These are phyloP conservation scores for Rosa persica DNA, from an alignment of 306 rosid genomes.

Conservation along the genomic window DNA sequence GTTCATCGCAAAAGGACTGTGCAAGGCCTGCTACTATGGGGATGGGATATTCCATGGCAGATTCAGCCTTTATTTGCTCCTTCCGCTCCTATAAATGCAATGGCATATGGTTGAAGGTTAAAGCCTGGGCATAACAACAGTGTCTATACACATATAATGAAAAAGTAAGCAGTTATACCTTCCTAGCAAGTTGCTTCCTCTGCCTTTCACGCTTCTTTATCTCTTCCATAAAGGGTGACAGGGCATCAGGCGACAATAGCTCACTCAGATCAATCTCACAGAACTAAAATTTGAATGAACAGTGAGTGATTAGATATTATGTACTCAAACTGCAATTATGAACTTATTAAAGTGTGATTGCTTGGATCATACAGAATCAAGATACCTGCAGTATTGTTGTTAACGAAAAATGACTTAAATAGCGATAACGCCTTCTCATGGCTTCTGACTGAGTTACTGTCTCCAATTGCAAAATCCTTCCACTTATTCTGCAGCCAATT, in stretches of 20 bases:
- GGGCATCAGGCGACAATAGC: slow-evolving; percentile 61
- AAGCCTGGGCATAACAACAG: slow-evolving; percentile 15
- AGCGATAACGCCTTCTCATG: slow-evolving; percentile 80
- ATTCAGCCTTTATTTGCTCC: slow-evolving; percentile 84
- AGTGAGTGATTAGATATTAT: slow-evolving; percentile 20
- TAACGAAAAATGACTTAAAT: slow-evolving; percentile 84
- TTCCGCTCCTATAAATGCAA: slow-evolving; percentile 55
- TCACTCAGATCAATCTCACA: slow-evolving; percentile 90
- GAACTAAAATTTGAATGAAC: slow-evolving; percentile 54
- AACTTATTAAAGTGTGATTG: neutral
- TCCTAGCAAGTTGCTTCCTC: slow-evolving; percentile 79
- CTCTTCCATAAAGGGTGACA: slow-evolving; percentile 84
- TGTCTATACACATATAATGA: slow-evolving; percentile 2
- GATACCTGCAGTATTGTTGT: slow-evolving; percentile 84
- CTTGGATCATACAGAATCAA: neutral
- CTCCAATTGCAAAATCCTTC: slow-evolving; percentile 81
- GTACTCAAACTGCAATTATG: slow-evolving; percentile 7
- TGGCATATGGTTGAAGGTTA: slow-evolving; percentile 23
- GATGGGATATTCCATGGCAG: slow-evolving; percentile 50
- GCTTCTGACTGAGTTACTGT: slow-evolving; percentile 85
- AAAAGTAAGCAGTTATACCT: slow-evolving; percentile 41
- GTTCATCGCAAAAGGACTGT: slow-evolving; percentile 32
- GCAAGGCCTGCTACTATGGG: slow-evolving; percentile 40
- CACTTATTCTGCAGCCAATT: slow-evolving; percentile 63
- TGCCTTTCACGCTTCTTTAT: slow-evolving; percentile 81